A percentile compares a stretch with the other conserved stretches of the same genome.
These are phyloP conservation scores for Ganoderma leucocontextum DNA, from an alignment of 1,284 basidiomycete genomes.

Conservation along the genomic window DNA sequence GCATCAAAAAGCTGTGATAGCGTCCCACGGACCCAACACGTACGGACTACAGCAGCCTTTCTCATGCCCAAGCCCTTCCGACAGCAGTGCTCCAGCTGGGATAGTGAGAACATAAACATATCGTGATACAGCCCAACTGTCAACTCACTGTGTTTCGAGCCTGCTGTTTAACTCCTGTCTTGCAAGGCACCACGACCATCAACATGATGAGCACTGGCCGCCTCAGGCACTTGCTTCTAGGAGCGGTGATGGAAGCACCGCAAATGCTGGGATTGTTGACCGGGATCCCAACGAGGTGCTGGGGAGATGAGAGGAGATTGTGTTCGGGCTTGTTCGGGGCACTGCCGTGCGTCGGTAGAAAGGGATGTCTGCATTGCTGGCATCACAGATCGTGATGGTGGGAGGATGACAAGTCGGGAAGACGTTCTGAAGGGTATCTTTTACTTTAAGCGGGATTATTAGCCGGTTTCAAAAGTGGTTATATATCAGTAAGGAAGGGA, in stretches of 20 bases:
- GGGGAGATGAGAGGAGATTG: background rate
- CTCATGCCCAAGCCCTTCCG: no score
- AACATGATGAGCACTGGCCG: constrained; percentile 2
- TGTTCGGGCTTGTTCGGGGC: background rate
- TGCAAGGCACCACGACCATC: background rate
- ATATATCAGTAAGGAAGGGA: background rate
- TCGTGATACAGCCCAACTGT: background rate
- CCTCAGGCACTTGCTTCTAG: background rate
- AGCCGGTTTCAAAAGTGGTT: background rate
- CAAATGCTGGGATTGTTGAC: background rate
- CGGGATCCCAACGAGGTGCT: background rate
- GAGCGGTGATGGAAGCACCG: background rate
- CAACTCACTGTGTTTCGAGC: background rate
- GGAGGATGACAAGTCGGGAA: background rate
- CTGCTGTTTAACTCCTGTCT: background rate
- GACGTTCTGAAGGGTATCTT: background rate
- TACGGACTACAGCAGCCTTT: no score
- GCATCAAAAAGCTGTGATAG: no score
- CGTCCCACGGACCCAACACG: no score
- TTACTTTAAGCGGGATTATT: background rate
- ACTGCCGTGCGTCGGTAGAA: background rate
- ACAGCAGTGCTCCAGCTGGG: background rate
- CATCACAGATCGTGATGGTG: constrained; percentile 3
- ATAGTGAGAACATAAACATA: background rate
- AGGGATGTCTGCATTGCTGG: background rate